These are phyloP conservation scores for Globisporangium camurandrum DNA, from an alignment of 352 stramenopile genomes.

Conservation along the genomic window DNA sequence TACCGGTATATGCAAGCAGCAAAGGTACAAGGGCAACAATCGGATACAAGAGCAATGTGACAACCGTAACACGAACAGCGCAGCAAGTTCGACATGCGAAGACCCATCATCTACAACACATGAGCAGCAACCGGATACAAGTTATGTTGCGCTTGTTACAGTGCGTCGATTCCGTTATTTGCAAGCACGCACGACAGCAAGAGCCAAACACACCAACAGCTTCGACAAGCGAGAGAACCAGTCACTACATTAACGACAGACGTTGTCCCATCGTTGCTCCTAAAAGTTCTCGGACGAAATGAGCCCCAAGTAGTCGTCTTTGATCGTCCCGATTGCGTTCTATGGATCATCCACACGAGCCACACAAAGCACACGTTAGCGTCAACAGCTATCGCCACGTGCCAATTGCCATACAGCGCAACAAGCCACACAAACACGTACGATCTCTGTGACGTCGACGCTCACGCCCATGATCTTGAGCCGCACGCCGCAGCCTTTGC, in stretches of 20 bases:
- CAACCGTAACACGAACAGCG: too few relatives aligned
- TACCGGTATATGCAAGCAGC: too few relatives aligned
- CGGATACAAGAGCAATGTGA: too few relatives aligned
- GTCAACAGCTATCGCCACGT: slow-evolving; percentile 1
- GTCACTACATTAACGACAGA: too few relatives aligned
- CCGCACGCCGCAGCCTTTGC: slow-evolving; percentile 91
- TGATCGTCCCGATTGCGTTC: slow-evolving; percentile 97
- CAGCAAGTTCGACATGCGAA: too few relatives aligned
- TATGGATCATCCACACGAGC: slow-evolving; percentile 13
- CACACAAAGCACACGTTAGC: slow-evolving; percentile 10
- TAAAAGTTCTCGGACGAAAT: slow-evolving; percentile 86
- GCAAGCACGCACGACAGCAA: neutral
- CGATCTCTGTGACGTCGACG: slow-evolving; percentile 95
- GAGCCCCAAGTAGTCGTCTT: slow-evolving; percentile 97
- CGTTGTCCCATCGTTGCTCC: neutral
- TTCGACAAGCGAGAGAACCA: too few relatives aligned
- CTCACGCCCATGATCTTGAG: slow-evolving; percentile 96
- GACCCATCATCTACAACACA: too few relatives aligned
- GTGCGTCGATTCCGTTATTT: too few relatives aligned
- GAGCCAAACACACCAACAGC: too few relatives aligned
- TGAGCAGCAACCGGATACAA: too few relatives aligned
- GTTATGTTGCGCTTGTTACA: too few relatives aligned
- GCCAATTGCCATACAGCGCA: neutral
- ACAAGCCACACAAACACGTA: slow-evolving; percentile 15
- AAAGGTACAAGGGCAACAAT: too few relatives aligned